These are phyloP conservation scores for Casaregolazyma suthepensis DNA, from an alignment of 1,139 yeast genomes.

Conservation along the genomic window DNA sequence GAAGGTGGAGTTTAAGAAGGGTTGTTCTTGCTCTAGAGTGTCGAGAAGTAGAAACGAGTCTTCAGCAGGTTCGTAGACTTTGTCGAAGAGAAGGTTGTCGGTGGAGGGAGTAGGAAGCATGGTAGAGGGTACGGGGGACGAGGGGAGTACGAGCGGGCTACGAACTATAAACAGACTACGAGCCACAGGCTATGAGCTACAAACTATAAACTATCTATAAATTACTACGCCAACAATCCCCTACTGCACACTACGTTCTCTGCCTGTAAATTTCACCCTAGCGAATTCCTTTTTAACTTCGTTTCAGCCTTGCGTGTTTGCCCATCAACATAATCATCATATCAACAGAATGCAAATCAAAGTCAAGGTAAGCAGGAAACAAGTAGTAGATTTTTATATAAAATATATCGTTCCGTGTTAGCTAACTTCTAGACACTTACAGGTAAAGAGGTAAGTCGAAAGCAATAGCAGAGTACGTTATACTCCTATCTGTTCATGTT, in stretches of 20 bases:
- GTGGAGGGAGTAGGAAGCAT: conserved; percentile 56
- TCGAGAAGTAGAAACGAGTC: conserved; percentile 82
- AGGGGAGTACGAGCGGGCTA: no score
- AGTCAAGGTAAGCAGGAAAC: conserved; percentile 52
- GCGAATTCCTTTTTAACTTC: neutral
- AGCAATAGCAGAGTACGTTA: no score
- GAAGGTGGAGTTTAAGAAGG: conserved; percentile 11
- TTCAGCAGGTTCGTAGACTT: conserved; percentile 90
- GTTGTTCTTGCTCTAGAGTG: conserved; percentile 56
- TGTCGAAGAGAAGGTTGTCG: conserved; percentile 40
- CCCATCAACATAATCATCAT: neutral
- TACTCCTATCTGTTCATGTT: neutral
- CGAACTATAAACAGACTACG: no score
- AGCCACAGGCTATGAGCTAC: no score
- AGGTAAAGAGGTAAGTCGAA: conserved; percentile 48
- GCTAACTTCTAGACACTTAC: conserved; percentile 30
- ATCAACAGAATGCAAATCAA: conserved; percentile 50
- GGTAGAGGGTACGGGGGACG: neutral
- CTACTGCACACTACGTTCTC: no score
- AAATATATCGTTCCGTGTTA: neutral
- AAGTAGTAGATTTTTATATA: neutral
- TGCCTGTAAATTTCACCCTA: neutral
- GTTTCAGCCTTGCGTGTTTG: neutral
- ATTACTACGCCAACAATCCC: no score
- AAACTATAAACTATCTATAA: no score